Percentiles rank a stretch among this genome's conserved stretches.
Evolutionary conservation across 116 monocot genomes (phyloP).

Genomic region (Iris pallida): DNA sequence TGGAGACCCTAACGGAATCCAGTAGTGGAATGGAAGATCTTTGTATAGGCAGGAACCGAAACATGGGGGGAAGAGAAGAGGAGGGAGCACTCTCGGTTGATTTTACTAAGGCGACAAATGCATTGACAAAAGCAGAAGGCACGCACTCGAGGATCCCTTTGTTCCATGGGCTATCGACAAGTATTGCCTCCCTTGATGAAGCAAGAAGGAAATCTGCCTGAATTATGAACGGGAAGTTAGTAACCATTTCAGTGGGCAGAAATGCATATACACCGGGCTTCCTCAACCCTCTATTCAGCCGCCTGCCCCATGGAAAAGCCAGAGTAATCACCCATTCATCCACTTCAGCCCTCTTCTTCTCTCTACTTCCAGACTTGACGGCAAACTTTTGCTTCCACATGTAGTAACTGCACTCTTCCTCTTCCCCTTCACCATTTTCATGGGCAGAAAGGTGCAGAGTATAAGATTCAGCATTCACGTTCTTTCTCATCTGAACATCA

Average conservation of each 20-base stretch:
- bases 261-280: conserved; percentile 26
- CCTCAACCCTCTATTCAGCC: conserved; percentile 10
- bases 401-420: conserved; percentile 24
- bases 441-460: conserved; percentile 13
- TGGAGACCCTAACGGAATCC: background rate
- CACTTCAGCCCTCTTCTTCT: conserved; percentile 13
- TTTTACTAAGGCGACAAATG: conserved; percentile 17
- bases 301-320: conserved; percentile 23
- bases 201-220: conserved; percentile 31
- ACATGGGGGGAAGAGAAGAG: conserved; percentile 3
- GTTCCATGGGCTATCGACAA: conserved; percentile 26
- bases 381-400: conserved; percentile 34
- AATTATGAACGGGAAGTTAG: conserved; percentile 30
- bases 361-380: conserved; percentile 15
- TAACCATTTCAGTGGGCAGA: conserved; percentile 33
- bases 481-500: conserved; percentile 20
- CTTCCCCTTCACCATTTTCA: background rate
- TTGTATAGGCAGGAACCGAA: conserved; percentile 10
- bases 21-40: background rate
- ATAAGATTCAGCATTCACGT: conserved; percentile 26
- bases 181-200: conserved; percentile 27
- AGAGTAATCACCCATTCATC: conserved; percentile 22
- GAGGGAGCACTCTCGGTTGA: conserved; percentile 9
- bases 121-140: conserved; percentile 22
- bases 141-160: conserved; percentile 31